phyloP scores from a whole-genome alignment of 129 eudicot species.

The Solidago caesia region DNA sequence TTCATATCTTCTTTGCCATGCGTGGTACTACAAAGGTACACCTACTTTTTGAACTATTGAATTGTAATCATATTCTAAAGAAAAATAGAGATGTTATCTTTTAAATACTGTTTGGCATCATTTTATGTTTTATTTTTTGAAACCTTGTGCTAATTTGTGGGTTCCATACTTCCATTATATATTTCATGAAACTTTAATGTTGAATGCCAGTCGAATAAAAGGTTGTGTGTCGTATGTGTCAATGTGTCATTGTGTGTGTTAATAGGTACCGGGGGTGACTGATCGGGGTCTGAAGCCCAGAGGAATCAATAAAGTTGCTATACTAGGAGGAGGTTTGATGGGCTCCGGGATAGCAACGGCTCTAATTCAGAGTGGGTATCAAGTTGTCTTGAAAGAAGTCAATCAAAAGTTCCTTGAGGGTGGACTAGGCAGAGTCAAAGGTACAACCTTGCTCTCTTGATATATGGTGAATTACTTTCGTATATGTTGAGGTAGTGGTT shows the following conservation, averaged over 20 bases:
- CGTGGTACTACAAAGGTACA: constrained; percentile 85
- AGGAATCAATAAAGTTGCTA: constrained; percentile 68
- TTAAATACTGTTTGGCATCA: not conserved
- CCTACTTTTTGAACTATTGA: not conserved
- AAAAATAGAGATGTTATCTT: not conserved
- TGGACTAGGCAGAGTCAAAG: constrained; percentile 84
- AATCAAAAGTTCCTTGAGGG: constrained; percentile 78
- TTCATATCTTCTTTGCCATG: constrained; percentile 81
- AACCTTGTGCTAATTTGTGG: not conserved
- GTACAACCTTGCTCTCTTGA: constrained; percentile 32
- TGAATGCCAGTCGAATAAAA: not conserved
- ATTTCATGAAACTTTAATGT: not conserved
- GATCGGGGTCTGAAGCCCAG: constrained; percentile 79
- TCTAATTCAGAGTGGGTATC: constrained; percentile 62
- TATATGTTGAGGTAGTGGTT: not conserved
- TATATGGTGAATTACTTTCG: constrained; percentile 10
- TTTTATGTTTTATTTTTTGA: not conserved
- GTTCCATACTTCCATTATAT: not conserved
- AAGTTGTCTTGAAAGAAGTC: constrained; percentile 86
- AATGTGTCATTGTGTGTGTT: not conserved
- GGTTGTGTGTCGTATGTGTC: too few relatives aligned
- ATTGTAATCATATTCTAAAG: constrained; percentile 11
- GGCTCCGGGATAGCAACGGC: constrained; percentile 99
- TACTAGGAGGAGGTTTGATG: constrained; percentile 96
- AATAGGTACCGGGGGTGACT: constrained; percentile 85